Evolutionary conservation across 495 filamentous ascomycete genomes (phyloP), one percentile per base, ranked within the genome.

Genomic region (Glonium stellatum): DNA sequence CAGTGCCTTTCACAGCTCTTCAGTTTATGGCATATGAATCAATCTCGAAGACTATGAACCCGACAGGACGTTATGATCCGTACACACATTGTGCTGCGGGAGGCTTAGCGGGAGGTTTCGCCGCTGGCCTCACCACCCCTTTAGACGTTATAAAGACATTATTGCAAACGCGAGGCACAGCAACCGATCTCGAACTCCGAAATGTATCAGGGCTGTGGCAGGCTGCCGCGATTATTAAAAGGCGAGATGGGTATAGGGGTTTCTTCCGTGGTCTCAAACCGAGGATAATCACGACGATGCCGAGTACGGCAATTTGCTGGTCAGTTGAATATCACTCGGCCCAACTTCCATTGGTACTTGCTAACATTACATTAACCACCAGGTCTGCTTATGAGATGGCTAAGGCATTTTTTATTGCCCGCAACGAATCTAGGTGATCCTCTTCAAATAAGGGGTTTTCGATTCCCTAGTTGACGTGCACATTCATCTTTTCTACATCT

Each of bases 281-380:
- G 53, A 80, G 93, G 57, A 88, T 99, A 37, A 83, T 99, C 61
- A 96, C 92, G 1, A 95, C 93, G 10, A 97, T 97, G 89, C 93
- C 93, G 22, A 96, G 91, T 73, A 97, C 93, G 36, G 93, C 93
- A 4, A 99, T 99, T 67, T 99, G 93, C 78, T 99, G 93, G 92
- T 91, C 80, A 60, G 89, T 81, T 50, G 27, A 31, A 31, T 31
- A 31, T 18, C 1, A 21, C 10, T 35, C 18, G 22, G 2, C 8
- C 3, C 25, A n/a, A 27, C 11, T 15, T 25, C 54, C 34, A 41
- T 34, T 22, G 27, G 6, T 23, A 34, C 23, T 51, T 62, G 56
- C 71, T 75, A 44, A 73, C 62, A 21, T 46, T 41, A 18, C 10
- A 11, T 25, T 50, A 21, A 1, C 18, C 21, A 22, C 35, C 49